Percentiles rank a stretch among this genome's conserved stretches.
These are phyloP conservation scores for Umbellularia californica DNA, from an alignment of 164 flowering plant genomes.

Conservation along the genomic window DNA sequence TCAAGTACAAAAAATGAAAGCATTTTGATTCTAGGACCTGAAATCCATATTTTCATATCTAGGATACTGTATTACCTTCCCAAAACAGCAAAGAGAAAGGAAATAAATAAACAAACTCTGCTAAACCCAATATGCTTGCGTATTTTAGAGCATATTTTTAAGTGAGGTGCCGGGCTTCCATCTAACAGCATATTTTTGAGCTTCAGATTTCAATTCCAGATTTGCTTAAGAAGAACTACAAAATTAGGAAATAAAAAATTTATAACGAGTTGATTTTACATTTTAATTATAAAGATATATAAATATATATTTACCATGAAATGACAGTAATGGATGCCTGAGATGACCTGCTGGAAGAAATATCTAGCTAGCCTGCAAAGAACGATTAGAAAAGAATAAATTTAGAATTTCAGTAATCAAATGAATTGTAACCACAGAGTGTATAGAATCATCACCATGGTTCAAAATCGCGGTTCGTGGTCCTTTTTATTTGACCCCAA, in stretches of 20 bases:
- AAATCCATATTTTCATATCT: too few species aligned
- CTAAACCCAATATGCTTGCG: too few species aligned
- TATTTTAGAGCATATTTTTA: conserved; percentile 51
- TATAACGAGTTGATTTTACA: too few species aligned
- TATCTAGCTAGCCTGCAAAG: conserved; percentile 65
- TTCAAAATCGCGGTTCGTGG: too few species aligned
- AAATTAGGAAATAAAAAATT: too few species aligned
- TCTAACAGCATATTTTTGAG: conserved; percentile 80
- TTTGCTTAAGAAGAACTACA: conserved; percentile 50
- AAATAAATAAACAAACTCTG: background rate
- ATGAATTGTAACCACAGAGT: too few species aligned
- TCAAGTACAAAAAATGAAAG: background rate
- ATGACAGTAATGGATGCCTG: conserved; percentile 80
- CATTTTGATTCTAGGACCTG: background rate
- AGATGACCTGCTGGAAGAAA: conserved; percentile 87
- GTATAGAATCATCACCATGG: too few species aligned
- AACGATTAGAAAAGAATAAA: background rate
- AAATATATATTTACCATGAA: conserved; percentile 43
- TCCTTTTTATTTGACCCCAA: too few species aligned
- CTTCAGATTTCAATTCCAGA: conserved; percentile 88
- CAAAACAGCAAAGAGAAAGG: too few species aligned
- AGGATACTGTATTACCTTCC: too few species aligned
- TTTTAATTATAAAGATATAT: too few species aligned
- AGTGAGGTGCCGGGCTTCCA: conserved; percentile 81
- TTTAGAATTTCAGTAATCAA: background rate